phyloP scores from a whole-genome alignment of 2,329 filamentous ascomycete genomes.

The Phaeosphaeria sp. region DNA sequence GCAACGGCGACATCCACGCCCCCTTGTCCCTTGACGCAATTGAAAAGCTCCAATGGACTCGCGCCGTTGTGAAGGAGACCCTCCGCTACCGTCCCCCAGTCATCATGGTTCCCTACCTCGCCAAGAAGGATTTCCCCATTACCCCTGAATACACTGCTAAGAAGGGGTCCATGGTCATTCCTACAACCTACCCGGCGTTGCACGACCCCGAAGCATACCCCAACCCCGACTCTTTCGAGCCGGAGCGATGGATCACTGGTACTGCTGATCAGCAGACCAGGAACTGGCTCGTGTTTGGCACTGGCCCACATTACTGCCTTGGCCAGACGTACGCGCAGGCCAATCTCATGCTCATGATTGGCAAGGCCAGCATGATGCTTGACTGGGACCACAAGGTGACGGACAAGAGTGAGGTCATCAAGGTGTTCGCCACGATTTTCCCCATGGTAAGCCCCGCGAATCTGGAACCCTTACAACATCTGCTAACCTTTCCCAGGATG shows the following conservation, averaged over 20 bases:
- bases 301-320: conserved; percentile 94
- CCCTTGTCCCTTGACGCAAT: conserved; percentile 82
- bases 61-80: conserved; percentile 76
- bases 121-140: conserved; percentile 94
- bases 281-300: conserved; percentile 97
- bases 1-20: conserved; percentile 75
- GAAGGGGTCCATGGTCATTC: conserved; percentile 95
- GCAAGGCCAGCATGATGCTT: conserved; percentile 84
- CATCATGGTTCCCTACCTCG: conserved; percentile 93
- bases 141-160: conserved; percentile 87
- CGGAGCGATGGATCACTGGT: conserved; percentile 73
- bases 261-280: conserved; percentile 90
- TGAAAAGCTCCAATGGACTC: conserved; percentile 87
- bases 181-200: conserved; percentile 86
- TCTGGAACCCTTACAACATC: conserved; percentile 1
- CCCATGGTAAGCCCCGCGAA: conserved; percentile 72
- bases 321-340: conserved; percentile 90
- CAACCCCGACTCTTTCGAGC: conserved; percentile 73
- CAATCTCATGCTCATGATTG: conserved; percentile 87
- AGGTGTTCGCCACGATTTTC: conserved; percentile 98
- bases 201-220: conserved; percentile 93
- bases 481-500: conserved; percentile 65
- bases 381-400: conserved; percentile 93
- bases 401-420: conserved; percentile 86
- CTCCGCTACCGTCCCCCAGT: conserved; percentile 91